phyloP scores from a whole-genome alignment of 805 yeast species.

The Dipodascus geniculatus region DNA sequence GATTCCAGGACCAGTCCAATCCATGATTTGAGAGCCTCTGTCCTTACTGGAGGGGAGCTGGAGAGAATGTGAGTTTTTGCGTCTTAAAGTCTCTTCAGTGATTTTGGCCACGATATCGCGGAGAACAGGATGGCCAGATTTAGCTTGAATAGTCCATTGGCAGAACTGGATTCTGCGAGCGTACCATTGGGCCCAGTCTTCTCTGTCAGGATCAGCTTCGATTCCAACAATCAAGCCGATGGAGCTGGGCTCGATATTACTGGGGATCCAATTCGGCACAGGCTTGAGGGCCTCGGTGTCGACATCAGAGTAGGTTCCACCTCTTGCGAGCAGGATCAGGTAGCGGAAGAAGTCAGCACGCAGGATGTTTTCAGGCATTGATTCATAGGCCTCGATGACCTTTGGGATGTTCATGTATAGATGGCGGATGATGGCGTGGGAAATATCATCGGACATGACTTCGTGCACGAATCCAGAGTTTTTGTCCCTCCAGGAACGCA shows the following conservation, averaged over 20 bases:
- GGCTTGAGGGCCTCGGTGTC: conserved; percentile 75
- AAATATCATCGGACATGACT: conserved; percentile 58
- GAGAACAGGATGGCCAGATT: conserved; percentile 82
- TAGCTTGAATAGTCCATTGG: conserved; percentile 92
- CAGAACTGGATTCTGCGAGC: conserved; percentile 90
- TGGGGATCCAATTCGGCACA: conserved; percentile 62
- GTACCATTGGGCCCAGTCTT: conserved; percentile 89
- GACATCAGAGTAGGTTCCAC: conserved; percentile 87
- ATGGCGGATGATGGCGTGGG: conserved; percentile 43
- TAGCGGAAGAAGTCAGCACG: conserved; percentile 93
- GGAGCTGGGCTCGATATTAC: conserved; percentile 24
- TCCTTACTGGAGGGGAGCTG: conserved; percentile 42
- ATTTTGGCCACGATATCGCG: conserved; percentile 70
- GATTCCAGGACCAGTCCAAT: conserved; percentile 95
- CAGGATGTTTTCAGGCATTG: conserved; percentile 69
- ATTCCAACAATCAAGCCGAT: conserved; percentile 82
- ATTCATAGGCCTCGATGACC: conserved; percentile 59
- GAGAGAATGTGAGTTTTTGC: conserved; percentile 37
- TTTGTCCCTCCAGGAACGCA: conserved; percentile 51
- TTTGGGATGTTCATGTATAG: conserved; percentile 64
- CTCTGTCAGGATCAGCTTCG: conserved; percentile 94
- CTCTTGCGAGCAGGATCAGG: conserved; percentile 74
- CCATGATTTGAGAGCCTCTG: conserved; percentile 69
- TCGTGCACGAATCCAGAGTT: conserved; percentile 62
- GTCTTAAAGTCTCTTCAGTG: conserved; percentile 58